These are phyloP conservation scores for Trichothecium sympodiale DNA, from an alignment of 2,329 filamentous ascomycete species.

Conservation along the genomic window DNA sequence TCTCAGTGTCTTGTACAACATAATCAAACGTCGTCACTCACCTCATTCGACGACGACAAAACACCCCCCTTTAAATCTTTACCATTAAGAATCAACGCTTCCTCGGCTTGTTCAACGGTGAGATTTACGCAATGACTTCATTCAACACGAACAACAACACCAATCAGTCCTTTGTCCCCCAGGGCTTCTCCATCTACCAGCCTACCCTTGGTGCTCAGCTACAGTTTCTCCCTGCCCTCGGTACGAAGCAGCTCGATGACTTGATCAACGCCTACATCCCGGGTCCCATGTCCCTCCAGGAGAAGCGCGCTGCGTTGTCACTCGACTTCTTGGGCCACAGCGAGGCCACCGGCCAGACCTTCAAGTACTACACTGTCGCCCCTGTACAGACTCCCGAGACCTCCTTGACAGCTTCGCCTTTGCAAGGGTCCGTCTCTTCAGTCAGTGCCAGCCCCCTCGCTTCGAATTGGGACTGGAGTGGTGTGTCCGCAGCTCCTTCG, in stretches of 20 bases:
- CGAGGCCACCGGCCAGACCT: conserved; percentile 41
- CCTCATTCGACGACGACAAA: not conserved
- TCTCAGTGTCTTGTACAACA: too few species aligned
- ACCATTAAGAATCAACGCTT: not conserved
- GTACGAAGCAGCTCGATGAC: conserved; percentile 48
- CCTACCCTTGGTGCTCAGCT: conserved; percentile 43
- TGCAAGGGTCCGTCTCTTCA: conserved; percentile 31
- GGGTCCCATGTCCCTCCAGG: conserved; percentile 39
- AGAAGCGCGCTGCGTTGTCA: conserved; percentile 47
- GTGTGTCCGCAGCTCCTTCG: conserved; percentile 17
- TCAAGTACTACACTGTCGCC: conserved; percentile 49
- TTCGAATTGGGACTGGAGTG: conserved; percentile 36
- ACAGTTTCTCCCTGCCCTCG: conserved; percentile 56
- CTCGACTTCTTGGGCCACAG: conserved; percentile 48
- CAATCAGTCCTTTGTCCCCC: conserved; percentile 13
- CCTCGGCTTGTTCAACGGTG: not conserved
- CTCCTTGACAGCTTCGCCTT: conserved; percentile 27
- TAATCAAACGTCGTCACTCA: too few species aligned
- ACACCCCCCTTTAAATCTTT: not conserved
- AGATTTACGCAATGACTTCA: conserved; percentile 15
- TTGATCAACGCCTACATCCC: conserved; percentile 48
- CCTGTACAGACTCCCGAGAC: conserved; percentile 27
- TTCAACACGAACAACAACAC: conserved; percentile 9
- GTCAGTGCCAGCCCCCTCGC: conserved; percentile 38
- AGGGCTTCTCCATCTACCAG: conserved; percentile 52